Evolutionary conservation across 179 eudicot genomes (phyloP), one percentile per base, ranked within the genome.

Genomic region (Camellia oleifera): DNA sequence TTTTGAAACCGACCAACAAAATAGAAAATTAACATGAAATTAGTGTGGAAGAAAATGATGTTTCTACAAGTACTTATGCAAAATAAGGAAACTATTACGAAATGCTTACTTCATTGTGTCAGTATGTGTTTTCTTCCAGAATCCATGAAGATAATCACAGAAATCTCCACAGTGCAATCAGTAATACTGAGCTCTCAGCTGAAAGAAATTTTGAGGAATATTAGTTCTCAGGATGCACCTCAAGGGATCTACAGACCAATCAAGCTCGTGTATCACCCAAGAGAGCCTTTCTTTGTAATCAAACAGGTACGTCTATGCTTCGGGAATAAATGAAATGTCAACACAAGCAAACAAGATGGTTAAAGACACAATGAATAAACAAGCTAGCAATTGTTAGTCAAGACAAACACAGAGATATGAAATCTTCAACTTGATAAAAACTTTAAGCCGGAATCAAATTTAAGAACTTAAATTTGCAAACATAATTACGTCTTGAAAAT

Each of bases 261-360:
- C 84, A 97, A 90, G 81, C 87, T 93, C 66, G 80, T 80, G 64
- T 96, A 96, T 84, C 97, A 93, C 84, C 98, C 98, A 80, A 82
- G 86, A 78, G 97, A 96, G 83, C 97, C 99, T 71, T 89, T 97
- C 82, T 97, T 85, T 81, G 83, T 97, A 75, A 84, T 87, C 85
- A 89, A 88, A 85, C 91, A 92, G 96, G 98, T 92, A 84, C 65
- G 15, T 66, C 66, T 65, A 74, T 9, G 8, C 57, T 69, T 56
- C 50, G 44, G 50, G 4, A 15, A 42, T 11, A 58, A 69, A 69
- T 4, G 48, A 44, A 45, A 18, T 72, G 42, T 72, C 26, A 52
- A 20, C 9, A 45, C 23, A 45, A 69, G 53, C 72, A 69, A 45
- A 69, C 0, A 26, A 45, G 72, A 69, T 14, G 17, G 52, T 68